phyloP scores from a whole-genome alignment of 2,329 filamentous ascomycete genomes.

The Aspergillus sp. region DNA sequence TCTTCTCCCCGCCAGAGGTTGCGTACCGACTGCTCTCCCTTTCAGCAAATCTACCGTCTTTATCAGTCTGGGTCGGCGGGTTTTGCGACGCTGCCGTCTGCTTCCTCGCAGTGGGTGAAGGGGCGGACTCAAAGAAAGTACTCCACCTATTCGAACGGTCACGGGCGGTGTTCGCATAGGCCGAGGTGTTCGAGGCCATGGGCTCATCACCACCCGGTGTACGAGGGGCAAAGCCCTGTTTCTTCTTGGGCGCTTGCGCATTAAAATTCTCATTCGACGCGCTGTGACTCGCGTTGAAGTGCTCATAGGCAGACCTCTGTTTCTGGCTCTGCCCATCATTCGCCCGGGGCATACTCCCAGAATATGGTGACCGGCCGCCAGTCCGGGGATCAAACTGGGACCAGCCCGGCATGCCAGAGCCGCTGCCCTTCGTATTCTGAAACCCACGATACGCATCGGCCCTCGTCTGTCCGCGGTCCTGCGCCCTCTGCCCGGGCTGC shows the following conservation, averaged over 20 bases:
- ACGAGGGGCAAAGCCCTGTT: conserved; percentile 50
- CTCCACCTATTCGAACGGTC: conserved; percentile 24
- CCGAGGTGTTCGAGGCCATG: conserved; percentile 44
- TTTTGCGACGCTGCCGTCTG: conserved; percentile 25
- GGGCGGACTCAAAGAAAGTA: conserved; percentile 29
- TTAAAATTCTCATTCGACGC: conserved; percentile 27
- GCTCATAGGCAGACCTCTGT: conserved; percentile 33
- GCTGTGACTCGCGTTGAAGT: conserved; percentile 23
- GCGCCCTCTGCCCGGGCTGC: conserved; percentile 28
- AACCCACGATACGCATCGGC: conserved; percentile 38
- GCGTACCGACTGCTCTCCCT: conserved; percentile 48
- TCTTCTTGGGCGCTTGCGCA: conserved; percentile 40
- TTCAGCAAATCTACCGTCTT: conserved; percentile 15
- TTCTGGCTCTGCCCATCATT: conserved; percentile 14
- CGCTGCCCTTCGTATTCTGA: conserved; percentile 33
- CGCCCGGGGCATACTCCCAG: not conserved
- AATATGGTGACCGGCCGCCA: conserved; percentile 20
- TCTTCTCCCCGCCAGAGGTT: conserved; percentile 46
- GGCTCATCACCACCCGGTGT: conserved; percentile 51
- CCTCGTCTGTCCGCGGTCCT: conserved; percentile 32
- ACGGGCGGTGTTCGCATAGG: conserved; percentile 34
- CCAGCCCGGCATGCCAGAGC: conserved; percentile 21
- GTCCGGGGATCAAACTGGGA: conserved; percentile 32
- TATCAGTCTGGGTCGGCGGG: conserved; percentile 27
- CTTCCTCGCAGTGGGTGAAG: conserved; percentile 34